phyloP scores from a whole-genome alignment of 2,329 filamentous ascomycete genomes.

The Fusarium succisae region DNA sequence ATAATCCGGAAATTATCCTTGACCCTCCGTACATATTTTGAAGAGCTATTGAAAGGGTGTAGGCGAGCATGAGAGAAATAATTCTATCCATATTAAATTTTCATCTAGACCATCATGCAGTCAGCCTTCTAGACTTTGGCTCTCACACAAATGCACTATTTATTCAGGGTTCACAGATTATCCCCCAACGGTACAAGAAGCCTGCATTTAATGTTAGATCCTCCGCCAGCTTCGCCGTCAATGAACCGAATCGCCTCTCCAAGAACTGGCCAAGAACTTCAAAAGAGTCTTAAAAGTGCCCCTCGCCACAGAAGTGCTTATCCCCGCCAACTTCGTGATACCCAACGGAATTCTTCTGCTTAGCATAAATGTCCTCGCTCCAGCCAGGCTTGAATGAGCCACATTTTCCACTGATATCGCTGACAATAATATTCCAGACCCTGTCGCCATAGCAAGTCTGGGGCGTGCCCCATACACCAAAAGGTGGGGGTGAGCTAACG shows the following conservation, averaged over 20 bases:
- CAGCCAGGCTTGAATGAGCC: neutral
- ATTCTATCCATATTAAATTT: no score
- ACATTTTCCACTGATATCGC: neutral
- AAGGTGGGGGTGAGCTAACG: neutral
- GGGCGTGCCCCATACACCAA: neutral
- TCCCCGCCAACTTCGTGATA: neutral
- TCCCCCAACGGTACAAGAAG: no score
- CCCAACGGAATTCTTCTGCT: neutral
- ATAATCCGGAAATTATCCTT: no score
- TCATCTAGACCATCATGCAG: no score
- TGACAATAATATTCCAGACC: neutral
- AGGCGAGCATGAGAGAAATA: no score
- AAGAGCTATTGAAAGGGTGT: no score
- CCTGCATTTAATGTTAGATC: fast-evolving
- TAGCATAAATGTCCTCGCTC: neutral
- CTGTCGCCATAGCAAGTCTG: neutral
- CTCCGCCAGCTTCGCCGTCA: no score
- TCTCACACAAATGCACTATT: no score
- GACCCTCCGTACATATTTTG: fast-evolving
- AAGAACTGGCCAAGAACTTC: neutral
- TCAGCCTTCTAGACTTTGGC: no score
- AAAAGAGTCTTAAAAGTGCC: neutral
- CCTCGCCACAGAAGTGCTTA: neutral
- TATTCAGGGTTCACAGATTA: no score
- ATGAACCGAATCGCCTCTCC: no score